Conservation (phyloP, 371 early-diverging fungal genomes). For the Lichtheimia hyalospora region DNA sequence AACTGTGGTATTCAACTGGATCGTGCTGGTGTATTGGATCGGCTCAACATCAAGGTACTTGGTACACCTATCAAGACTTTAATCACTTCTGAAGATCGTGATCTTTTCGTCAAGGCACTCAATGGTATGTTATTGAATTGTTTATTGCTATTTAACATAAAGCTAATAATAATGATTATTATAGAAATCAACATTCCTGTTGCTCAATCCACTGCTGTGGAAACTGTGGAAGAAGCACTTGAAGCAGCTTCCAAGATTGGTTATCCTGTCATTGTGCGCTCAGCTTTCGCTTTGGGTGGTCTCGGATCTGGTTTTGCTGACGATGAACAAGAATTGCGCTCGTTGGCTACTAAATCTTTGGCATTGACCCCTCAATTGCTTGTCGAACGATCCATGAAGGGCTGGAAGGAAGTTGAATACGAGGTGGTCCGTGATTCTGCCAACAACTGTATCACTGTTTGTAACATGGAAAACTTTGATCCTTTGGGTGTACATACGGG, state of each 20-base stretch:
- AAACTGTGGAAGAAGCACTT: conserved; percentile 80
- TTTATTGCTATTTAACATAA: background rate
- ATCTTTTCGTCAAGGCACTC: conserved; percentile 88
- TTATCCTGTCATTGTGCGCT: conserved; percentile 91
- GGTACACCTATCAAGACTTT: conserved; percentile 92
- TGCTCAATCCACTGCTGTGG: conserved; percentile 83
- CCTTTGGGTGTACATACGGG: conserved; percentile 96
- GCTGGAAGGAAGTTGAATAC: conserved; percentile 98
- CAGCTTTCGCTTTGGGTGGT: conserved; percentile 91
- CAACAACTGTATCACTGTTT: conserved; percentile 96
- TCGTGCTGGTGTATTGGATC: conserved; percentile 73
- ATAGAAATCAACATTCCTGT: conserved; percentile 82
- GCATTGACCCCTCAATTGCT: conserved; percentile 83
- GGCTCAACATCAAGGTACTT: conserved; percentile 80
- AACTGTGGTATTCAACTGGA: conserved; percentile 89
- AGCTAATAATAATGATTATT: conserved; percentile 72
- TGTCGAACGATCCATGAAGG: conserved; percentile 92
- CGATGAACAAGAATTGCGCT: conserved; percentile 68
- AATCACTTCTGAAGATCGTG: conserved; percentile 91
- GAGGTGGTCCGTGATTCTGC: conserved; percentile 93
- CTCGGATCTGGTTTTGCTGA: conserved; percentile 92
- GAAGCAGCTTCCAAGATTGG: conserved; percentile 81
- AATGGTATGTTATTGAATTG: conserved; percentile 73
- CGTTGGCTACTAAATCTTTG: conserved; percentile 77
- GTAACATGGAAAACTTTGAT: conserved; percentile 99